Evolutionary conservation across 2,329 filamentous ascomycete species (phyloP).

Genomic region (Bipolaris gigantea): DNA sequence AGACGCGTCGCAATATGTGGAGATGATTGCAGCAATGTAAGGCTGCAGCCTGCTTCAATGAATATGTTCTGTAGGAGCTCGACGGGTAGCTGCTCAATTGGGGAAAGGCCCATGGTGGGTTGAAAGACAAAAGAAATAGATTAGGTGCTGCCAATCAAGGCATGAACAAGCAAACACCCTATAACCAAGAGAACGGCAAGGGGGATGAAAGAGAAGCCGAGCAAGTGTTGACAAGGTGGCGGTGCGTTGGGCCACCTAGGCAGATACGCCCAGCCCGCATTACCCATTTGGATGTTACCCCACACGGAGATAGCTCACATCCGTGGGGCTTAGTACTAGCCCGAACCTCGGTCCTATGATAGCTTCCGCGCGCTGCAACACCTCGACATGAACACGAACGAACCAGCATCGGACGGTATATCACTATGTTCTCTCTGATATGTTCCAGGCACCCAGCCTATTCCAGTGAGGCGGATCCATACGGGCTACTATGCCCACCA

Average conservation of each 20-base stretch:
- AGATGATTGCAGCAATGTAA: slow-evolving; percentile 47
- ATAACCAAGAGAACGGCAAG: too few relatives aligned
- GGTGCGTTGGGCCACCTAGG: not conserved
- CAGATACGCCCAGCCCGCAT: not conserved
- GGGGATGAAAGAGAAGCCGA: not conserved
- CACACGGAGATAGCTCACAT: not conserved
- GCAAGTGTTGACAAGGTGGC: not conserved
- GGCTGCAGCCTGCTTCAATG: slow-evolving; percentile 48
- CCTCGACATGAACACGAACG: not conserved
- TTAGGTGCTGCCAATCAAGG: not conserved
- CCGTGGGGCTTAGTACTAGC: not conserved
- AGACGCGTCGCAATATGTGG: slow-evolving; percentile 42
- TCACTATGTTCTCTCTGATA: not conserved
- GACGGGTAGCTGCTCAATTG: slow-evolving; percentile 52
- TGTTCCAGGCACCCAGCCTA: not conserved
- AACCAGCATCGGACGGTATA: not conserved
- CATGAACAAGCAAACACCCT: not conserved
- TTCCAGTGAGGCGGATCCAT: not conserved
- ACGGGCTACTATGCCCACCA: not conserved
- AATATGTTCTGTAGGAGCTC: slow-evolving; percentile 59
- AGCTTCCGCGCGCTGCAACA: not conserved
- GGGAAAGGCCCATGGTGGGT: slow-evolving; percentile 18
- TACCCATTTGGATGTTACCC: not conserved
- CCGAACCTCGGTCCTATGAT: not conserved
- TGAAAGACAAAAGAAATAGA: not conserved